Percentiles rank a stretch among this genome's conserved stretches.
Evolutionary conservation across 1,284 basidiomycete species (phyloP).

Genomic region (Heterobasidion irregulare): DNA sequence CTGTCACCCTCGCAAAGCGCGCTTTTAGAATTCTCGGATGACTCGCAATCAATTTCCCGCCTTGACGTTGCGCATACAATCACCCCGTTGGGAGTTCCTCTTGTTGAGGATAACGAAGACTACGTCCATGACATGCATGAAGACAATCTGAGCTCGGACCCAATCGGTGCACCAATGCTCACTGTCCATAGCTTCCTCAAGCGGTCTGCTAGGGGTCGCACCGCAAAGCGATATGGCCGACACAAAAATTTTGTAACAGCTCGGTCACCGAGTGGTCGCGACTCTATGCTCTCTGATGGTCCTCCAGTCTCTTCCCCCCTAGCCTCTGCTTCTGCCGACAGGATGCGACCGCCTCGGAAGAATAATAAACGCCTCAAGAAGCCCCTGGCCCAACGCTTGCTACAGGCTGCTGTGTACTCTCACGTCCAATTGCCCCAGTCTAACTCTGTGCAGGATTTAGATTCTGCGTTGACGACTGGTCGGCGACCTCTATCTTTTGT

Average conservation of each 20-base stretch:
- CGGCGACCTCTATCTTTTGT: constrained; percentile 15
- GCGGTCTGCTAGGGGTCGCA: neutral
- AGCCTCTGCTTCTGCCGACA: neutral
- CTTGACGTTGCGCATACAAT: no score
- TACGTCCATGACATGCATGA: no score
- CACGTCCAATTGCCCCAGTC: constrained; percentile 1
- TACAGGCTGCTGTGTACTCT: constrained; percentile 18
- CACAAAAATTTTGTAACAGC: no score
- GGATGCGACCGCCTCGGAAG: constrained; percentile 5
- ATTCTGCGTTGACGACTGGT: constrained; percentile 6
- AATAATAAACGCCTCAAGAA: neutral
- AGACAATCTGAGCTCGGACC: no score
- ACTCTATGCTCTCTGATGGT: neutral
- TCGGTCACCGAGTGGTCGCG: neutral
- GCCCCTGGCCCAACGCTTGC: constrained; percentile 15
- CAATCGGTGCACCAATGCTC: neutral
- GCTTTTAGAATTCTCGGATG: no score
- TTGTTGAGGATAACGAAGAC: no score
- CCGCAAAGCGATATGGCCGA: no score
- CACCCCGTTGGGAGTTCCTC: no score
- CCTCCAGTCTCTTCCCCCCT: neutral
- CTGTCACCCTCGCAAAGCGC: no score
- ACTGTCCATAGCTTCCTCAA: neutral
- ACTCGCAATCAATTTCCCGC: no score
- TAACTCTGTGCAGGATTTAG: neutral